Percentiles rank a stretch among this genome's conserved stretches.
phyloP scores from a whole-genome alignment of 106 monocot species.

The Dendrobium chrysotoxum region DNA sequence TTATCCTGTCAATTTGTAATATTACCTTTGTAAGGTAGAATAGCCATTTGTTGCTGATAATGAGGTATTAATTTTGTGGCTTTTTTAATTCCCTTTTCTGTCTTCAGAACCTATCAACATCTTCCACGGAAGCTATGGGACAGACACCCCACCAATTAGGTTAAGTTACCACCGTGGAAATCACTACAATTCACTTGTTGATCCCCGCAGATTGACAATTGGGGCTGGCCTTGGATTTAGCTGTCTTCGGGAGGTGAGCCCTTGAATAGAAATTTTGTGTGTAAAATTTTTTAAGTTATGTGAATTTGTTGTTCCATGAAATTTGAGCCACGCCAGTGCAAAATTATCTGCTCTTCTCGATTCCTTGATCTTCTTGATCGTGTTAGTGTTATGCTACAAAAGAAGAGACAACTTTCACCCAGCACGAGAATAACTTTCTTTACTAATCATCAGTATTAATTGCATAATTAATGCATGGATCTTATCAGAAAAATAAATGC shows the following conservation, averaged over 20 bases:
- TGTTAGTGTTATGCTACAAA: too few relatives aligned
- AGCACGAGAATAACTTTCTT: too few relatives aligned
- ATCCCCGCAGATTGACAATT: slow-evolving; percentile 65
- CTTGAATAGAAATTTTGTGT: neutral
- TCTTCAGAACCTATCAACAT: slow-evolving; percentile 96
- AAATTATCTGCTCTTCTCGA: neutral
- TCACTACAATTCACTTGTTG: slow-evolving; percentile 97
- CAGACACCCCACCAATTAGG: slow-evolving; percentile 91
- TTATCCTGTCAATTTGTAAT: neutral
- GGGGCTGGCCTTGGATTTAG: slow-evolving; percentile 97
- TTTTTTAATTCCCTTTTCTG: neutral
- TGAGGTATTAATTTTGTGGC: neutral
- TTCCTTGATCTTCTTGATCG: neutral
- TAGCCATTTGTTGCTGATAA: neutral
- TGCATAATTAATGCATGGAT: neutral
- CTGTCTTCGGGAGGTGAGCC: slow-evolving; percentile 76
- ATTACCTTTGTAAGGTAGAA: neutral
- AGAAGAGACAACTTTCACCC: too few relatives aligned
- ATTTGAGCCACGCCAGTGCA: neutral
- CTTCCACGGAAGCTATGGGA: slow-evolving; percentile 89
- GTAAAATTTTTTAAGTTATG: neutral
- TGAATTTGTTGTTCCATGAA: neutral
- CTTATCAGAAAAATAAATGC: neutral
- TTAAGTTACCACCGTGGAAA: slow-evolving; percentile 94
- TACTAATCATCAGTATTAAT: too few relatives aligned